Percentiles rank a stretch among this genome's conserved stretches.
phyloP scores from a whole-genome alignment of 2,329 filamentous ascomycete genomes.

The Geosmithia putterillii region DNA sequence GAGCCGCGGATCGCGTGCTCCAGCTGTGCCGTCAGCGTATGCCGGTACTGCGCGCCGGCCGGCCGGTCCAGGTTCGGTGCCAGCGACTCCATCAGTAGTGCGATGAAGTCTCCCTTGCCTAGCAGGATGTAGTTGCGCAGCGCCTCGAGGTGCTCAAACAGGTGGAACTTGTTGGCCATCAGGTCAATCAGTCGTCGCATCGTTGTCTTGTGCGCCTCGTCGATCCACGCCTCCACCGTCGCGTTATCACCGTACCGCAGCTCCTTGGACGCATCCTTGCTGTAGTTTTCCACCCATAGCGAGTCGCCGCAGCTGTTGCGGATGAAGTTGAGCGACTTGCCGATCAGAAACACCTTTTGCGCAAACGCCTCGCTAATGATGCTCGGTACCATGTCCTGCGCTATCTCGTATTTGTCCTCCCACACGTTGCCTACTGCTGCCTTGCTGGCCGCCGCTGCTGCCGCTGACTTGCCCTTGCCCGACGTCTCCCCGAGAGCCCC shows the following conservation, averaged over 20 bases:
- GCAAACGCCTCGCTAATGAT: slow-evolving; percentile 92
- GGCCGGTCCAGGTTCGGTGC: slow-evolving; percentile 87
- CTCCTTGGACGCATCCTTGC: slow-evolving; percentile 83
- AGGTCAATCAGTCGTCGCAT: slow-evolving; percentile 90
- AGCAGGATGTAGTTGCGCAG: slow-evolving; percentile 91
- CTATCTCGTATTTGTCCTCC: slow-evolving; percentile 93
- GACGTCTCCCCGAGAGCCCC: slow-evolving; percentile 33
- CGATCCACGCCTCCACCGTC: slow-evolving; percentile 83
- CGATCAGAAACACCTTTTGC: slow-evolving; percentile 92
- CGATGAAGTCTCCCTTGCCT: slow-evolving; percentile 94
- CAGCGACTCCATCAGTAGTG: slow-evolving; percentile 90
- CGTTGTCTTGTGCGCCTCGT: slow-evolving; percentile 93
- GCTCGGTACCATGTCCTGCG: slow-evolving; percentile 75
- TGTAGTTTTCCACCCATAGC: slow-evolving; percentile 91
- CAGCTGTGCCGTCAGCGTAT: slow-evolving; percentile 92
- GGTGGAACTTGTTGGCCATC: slow-evolving; percentile 89
- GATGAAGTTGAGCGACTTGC: slow-evolving; percentile 97
- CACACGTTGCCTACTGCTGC: slow-evolving; percentile 85
- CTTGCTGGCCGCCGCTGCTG: slow-evolving; percentile 52
- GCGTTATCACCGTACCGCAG: slow-evolving; percentile 87
- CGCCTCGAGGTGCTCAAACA: slow-evolving; percentile 84
- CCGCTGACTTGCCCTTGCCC: slow-evolving; percentile 33
- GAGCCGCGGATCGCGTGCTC: slow-evolving; percentile 95
- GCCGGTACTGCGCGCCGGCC: slow-evolving; percentile 91
- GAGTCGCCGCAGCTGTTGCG: slow-evolving; percentile 90